A percentile compares a stretch with the other conserved stretches of the same genome.
Conservation (phyloP, 2,329 filamentous ascomycete species). For the Talaromyces atroroseus region DNA sequence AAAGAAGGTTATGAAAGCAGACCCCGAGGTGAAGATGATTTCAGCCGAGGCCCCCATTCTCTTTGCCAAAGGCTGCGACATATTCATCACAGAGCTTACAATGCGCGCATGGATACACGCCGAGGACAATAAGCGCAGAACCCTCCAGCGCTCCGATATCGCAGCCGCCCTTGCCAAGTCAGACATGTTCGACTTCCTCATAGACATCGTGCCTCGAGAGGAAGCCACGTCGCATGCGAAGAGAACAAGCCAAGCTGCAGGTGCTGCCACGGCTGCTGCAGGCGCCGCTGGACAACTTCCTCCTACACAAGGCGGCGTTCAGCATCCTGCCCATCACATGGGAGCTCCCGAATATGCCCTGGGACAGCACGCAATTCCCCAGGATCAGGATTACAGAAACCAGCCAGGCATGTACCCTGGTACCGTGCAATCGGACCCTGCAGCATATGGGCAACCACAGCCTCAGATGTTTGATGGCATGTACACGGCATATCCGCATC, state of each 20-base stretch:
- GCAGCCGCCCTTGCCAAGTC: conserved; percentile 93
- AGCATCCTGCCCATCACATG: conserved; percentile 52
- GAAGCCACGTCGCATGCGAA: conserved; percentile 84
- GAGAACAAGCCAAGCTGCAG: conserved; percentile 51
- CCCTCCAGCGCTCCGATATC: conserved; percentile 91
- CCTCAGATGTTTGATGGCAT: conserved; percentile 77
- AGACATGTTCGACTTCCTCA: conserved; percentile 99
- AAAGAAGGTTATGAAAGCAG: conserved; percentile 99
- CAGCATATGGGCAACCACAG: conserved; percentile 71
- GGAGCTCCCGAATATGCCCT: conserved; percentile 53
- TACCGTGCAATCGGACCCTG: conserved; percentile 68
- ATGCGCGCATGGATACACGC: conserved; percentile 99
- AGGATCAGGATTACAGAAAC: conserved; percentile 73
- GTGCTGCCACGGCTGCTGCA: conserved; percentile 44
- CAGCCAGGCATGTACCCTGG: conserved; percentile 76
- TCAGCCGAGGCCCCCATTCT: conserved; percentile 96
- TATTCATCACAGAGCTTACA: conserved; percentile 97
- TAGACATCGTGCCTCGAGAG: conserved; percentile 95
- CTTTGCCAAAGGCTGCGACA: conserved; percentile 97
- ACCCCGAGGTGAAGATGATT: conserved; percentile 99
- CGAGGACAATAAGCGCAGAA: conserved; percentile 96
- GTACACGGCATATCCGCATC: conserved; percentile 69
- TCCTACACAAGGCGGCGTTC: conserved; percentile 44
- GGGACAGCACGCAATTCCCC: conserved; percentile 56
- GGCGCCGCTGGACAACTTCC: conserved; percentile 33